Evolutionary conservation across 1,139 yeast genomes (phyloP).

Genomic region (Protomyces macrosporus): DNA sequence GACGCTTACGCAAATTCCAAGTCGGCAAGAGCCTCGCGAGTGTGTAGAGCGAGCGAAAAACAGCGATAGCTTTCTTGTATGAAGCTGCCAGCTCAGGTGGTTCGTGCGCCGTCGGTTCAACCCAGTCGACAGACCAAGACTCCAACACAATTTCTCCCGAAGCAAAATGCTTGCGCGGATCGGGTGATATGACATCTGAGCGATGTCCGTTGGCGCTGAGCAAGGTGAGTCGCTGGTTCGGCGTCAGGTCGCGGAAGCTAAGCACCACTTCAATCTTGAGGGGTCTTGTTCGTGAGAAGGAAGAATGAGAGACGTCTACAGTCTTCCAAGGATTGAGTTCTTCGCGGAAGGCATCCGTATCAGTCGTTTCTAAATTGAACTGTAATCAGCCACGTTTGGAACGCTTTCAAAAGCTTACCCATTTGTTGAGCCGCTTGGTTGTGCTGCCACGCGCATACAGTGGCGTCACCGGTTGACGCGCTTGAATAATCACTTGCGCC

Average conservation of each 20-base stretch:
- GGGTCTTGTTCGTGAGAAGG: conserved; percentile 28
- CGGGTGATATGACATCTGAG: conserved; percentile 46
- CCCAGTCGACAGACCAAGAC: conserved; percentile 85
- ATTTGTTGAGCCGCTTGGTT: conserved; percentile 10
- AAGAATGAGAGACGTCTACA: conserved; percentile 33
- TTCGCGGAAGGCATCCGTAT: conserved; percentile 48
- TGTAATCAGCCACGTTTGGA: not conserved
- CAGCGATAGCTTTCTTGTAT: conserved; percentile 67
- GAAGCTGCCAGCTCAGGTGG: conserved; percentile 52
- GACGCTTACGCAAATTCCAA: conserved; percentile 49
- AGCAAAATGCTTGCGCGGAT: conserved; percentile 50
- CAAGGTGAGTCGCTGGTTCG: conserved; percentile 57
- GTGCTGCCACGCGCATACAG: conserved; percentile 23
- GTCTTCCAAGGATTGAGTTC: conserved; percentile 60
- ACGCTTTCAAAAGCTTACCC: not conserved
- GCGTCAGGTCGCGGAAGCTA: conserved; percentile 58
- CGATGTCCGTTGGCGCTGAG: conserved; percentile 49
- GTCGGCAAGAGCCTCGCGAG: conserved; percentile 66
- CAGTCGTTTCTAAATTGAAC: conserved; percentile 63
- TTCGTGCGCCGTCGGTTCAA: conserved; percentile 37
- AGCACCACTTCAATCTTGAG: conserved; percentile 78
- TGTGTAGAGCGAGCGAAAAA: conserved; percentile 70
- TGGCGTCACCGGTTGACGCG: conserved; percentile 37
- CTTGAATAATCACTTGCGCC: conserved; percentile 54
- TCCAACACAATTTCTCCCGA: conserved; percentile 74